These are phyloP conservation scores for Pyrenochaeta sp. DNA, from an alignment of 2,329 filamentous ascomycete species.

Conservation along the genomic window DNA sequence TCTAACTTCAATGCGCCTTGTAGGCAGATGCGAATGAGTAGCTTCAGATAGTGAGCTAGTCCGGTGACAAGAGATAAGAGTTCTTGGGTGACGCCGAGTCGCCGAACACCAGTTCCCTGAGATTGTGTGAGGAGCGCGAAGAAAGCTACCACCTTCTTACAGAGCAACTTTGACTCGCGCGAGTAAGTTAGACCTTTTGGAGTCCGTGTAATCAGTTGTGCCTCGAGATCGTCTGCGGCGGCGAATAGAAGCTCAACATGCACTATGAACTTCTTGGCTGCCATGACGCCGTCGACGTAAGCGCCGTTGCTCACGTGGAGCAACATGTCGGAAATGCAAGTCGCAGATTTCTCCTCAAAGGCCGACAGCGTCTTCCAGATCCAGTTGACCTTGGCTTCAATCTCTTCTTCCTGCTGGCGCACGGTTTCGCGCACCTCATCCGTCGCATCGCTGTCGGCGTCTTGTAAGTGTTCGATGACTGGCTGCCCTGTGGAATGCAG, in stretches of 20 bases:
- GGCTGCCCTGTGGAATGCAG: conserved; percentile 61
- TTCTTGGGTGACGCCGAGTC: conserved; percentile 96
- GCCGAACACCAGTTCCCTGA: conserved; percentile 86
- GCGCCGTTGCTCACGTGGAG: conserved; percentile 97
- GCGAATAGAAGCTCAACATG: conserved; percentile 94
- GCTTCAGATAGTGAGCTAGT: conserved; percentile 94
- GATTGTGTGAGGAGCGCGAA: conserved; percentile 95
- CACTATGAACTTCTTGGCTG: conserved; percentile 94
- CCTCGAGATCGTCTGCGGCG: conserved; percentile 85
- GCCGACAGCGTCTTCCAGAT: conserved; percentile 98
- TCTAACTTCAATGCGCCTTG: conserved; percentile 93
- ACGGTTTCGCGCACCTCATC: conserved; percentile 77
- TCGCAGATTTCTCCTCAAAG: conserved; percentile 96
- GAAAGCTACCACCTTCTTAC: conserved; percentile 99
- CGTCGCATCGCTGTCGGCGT: conserved; percentile 63
- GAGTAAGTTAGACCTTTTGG: conserved; percentile 90
- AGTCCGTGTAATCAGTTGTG: conserved; percentile 71
- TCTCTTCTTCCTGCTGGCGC: conserved; percentile 85
- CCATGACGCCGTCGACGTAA: conserved; percentile 92
- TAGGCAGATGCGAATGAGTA: conserved; percentile 94
- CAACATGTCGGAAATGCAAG: conserved; percentile 99
- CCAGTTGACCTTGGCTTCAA: conserved; percentile 96
- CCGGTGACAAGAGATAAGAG: conserved; percentile 97
- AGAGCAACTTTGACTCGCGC: conserved; percentile 97
- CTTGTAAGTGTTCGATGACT: conserved; percentile 44